Conservation (phyloP, 176 grass and related monocot species). For the Pharus latifolius region DNA sequence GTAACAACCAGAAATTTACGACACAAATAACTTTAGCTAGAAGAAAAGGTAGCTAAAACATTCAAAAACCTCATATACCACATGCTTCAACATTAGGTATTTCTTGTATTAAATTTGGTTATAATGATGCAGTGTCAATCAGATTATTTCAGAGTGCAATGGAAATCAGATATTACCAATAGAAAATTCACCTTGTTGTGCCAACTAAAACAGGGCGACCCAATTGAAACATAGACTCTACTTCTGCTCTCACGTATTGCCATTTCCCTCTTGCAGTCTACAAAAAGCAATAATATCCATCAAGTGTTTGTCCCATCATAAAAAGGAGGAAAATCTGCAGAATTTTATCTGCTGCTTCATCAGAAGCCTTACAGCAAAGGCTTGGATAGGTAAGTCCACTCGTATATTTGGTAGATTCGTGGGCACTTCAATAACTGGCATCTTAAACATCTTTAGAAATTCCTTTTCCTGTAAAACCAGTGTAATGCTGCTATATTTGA, state of each 20-base stretch:
- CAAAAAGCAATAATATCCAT: constrained; percentile 16
- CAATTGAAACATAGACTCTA: constrained; percentile 76
- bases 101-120: background rate
- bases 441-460: constrained; percentile 98
- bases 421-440: constrained; percentile 91
- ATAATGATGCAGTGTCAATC: background rate
- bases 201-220: constrained; percentile 94
- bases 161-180: too few relatives aligned
- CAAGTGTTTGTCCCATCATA: background rate
- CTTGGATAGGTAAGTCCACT: constrained; percentile 80
- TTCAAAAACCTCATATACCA: background rate
- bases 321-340: background rate
- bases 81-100: background rate
- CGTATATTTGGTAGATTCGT: constrained; percentile 95
- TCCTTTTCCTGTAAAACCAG: constrained; percentile 74
- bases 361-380: constrained; percentile 72
- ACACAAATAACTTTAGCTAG: background rate
- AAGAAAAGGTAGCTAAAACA: background rate
- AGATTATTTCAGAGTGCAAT: too few relatives aligned
- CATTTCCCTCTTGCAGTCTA: constrained; percentile 94
- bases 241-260: constrained; percentile 78
- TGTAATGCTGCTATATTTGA: background rate
- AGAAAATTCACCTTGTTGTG: constrained; percentile 71
- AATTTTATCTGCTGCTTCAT: background rate
- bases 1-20: background rate